Percentiles rank a stretch among this genome's conserved stretches.
Conservation (phyloP, 2,329 filamentous ascomycete genomes). For the Phialophora tarda region DNA sequence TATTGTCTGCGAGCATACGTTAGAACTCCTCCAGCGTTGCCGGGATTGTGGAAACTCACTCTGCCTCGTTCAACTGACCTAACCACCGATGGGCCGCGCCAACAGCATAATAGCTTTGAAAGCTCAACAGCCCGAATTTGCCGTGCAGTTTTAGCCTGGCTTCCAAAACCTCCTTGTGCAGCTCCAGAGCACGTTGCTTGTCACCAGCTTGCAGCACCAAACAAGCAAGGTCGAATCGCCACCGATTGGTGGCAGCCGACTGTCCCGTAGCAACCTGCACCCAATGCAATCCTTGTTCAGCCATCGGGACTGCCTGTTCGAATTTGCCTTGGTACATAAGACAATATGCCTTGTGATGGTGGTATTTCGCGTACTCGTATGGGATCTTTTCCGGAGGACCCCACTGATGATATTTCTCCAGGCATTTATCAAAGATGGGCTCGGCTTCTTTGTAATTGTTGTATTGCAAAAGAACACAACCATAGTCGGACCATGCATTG, state of each 20-base stretch:
- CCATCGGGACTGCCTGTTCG: constrained; percentile 2
- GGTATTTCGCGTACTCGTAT: constrained; percentile 9
- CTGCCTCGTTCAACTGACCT: not conserved
- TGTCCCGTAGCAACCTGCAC: not conserved
- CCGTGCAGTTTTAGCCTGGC: constrained; percentile 1
- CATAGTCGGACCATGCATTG: constrained; percentile 8
- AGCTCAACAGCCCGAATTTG: constrained; percentile 1
- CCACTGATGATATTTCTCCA: constrained; percentile 8
- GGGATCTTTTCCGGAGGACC: constrained; percentile 8
- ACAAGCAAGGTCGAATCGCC: constrained; percentile 7
- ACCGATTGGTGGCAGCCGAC: not conserved
- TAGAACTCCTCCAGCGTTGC: not conserved
- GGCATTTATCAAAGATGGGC: constrained; percentile 1
- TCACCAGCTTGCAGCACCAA: constrained; percentile 4
- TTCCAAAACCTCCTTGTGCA: constrained; percentile 10
- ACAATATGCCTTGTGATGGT: constrained; percentile 9
- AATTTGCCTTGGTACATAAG: constrained; percentile 10
- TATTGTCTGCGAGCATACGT: not conserved
- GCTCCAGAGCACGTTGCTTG: not conserved
- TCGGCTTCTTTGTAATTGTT: constrained; percentile 5
- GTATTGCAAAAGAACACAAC: constrained; percentile 6
- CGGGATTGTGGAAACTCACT: constrained; percentile 1
- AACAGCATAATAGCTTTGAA: constrained; percentile 11
- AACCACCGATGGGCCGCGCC: not conserved
- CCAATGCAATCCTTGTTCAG: constrained; percentile 3